Percentiles rank a stretch among this genome's conserved stretches.
phyloP scores from a whole-genome alignment of 106 monocot genomes.

The Acorus calamus region DNA sequence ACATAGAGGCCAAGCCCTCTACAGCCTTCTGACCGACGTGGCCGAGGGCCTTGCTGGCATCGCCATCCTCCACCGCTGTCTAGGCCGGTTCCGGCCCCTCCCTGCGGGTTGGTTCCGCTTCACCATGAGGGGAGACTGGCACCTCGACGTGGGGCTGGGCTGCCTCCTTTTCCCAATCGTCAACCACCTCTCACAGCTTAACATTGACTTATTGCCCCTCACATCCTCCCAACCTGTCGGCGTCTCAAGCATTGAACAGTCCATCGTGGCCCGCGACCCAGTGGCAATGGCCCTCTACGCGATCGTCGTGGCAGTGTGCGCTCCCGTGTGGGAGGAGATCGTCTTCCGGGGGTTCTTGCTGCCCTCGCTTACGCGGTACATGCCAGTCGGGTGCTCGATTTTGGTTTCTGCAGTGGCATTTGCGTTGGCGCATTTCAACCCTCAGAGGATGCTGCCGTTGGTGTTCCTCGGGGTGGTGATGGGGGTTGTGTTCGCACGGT shows the following conservation, averaged over 20 bases:
- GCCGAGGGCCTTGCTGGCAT: slow-evolving; percentile 63
- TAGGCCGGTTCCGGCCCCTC: slow-evolving; percentile 47
- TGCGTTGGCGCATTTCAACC: slow-evolving; percentile 68
- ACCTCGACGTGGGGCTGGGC: slow-evolving; percentile 41
- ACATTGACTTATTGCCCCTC: slow-evolving; percentile 39
- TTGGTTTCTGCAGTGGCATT: slow-evolving; percentile 51
- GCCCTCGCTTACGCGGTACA: slow-evolving; percentile 62
- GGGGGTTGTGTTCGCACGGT: slow-evolving; percentile 53
- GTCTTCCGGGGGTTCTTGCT: slow-evolving; percentile 68
- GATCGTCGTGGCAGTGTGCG: slow-evolving; percentile 58
- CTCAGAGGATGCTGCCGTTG: slow-evolving; percentile 52
- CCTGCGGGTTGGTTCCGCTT: slow-evolving; percentile 57
- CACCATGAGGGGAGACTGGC: slow-evolving; percentile 54
- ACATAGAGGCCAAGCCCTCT: slow-evolving; percentile 59
- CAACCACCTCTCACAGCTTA: slow-evolving; percentile 48
- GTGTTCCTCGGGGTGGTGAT: slow-evolving; percentile 65
- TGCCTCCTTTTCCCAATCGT: slow-evolving; percentile 71
- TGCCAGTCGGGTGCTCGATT: slow-evolving; percentile 44
- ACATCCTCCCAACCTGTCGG: slow-evolving; percentile 31
- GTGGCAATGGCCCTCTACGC: slow-evolving; percentile 67
- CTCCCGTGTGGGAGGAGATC: slow-evolving; percentile 70
- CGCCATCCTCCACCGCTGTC: slow-evolving; percentile 51
- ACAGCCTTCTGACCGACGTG: slow-evolving; percentile 62
- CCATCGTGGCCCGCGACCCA: slow-evolving; percentile 63
- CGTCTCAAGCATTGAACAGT: slow-evolving; percentile 67